A percentile compares a stretch with the other conserved stretches of the same genome.
Conservation (phyloP, 2,329 filamentous ascomycete genomes). For the Parasarocladium wereldwijsianum region DNA sequence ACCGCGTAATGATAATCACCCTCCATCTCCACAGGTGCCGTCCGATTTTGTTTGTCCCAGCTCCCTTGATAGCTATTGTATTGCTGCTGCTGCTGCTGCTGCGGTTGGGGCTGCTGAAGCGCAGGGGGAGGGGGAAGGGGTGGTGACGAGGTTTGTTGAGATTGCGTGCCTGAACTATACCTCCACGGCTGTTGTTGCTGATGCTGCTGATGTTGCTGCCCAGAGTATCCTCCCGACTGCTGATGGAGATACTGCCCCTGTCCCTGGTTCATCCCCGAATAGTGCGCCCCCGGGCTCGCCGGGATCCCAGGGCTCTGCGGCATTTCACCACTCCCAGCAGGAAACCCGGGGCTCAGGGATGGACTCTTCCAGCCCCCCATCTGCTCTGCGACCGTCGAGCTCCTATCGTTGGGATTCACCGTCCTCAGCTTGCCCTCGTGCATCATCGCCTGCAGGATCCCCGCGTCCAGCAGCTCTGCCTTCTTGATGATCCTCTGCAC, state of each 20-base stretch:
- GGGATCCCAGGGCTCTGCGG: slow-evolving; percentile 1
- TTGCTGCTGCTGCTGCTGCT: slow-evolving; percentile 11
- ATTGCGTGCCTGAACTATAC: slow-evolving; percentile 12
- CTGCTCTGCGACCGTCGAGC: slow-evolving; percentile 12
- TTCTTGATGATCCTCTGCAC: slow-evolving; percentile 56
- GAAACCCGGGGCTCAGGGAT: slow-evolving; percentile 2
- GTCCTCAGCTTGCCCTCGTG: slow-evolving; percentile 48
- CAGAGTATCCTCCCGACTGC: slow-evolving; percentile 8
- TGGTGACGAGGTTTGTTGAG: slow-evolving; percentile 9
- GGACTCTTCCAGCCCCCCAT: slow-evolving; percentile 3
- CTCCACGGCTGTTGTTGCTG: slow-evolving; percentile 9
- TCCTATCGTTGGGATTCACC: slow-evolving; percentile 35
- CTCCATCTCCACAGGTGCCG: no score
- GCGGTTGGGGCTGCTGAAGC: slow-evolving; percentile 20
- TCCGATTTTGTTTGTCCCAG: no score
- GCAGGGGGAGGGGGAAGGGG: slow-evolving; percentile 31
- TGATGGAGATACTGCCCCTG: slow-evolving; percentile 7
- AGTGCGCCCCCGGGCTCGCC: slow-evolving; percentile 5
- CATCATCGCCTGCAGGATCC: slow-evolving; percentile 45
- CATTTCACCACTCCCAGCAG: slow-evolving; percentile 2
- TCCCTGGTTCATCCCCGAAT: background rate
- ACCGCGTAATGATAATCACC: no score
- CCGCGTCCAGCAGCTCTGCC: slow-evolving; percentile 53
- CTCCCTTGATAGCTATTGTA: no score
- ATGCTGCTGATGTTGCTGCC: slow-evolving; percentile 9